These are phyloP conservation scores for Leishmania amazonensis DNA, from an alignment of 208 protist genomes.

Conservation along the genomic window DNA sequence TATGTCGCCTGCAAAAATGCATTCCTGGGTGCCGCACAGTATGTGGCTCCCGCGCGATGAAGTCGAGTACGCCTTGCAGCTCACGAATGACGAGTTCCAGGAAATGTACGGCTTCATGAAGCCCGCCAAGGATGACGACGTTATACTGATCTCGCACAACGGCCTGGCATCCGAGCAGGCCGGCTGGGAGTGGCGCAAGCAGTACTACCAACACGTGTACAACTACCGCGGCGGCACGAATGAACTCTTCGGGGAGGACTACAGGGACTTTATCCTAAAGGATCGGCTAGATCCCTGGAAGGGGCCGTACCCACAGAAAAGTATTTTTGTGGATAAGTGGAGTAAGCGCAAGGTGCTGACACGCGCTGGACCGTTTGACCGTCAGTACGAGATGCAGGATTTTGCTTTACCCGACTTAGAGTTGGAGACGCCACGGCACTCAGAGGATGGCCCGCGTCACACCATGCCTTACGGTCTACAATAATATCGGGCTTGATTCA, in stretches of 20 bases:
- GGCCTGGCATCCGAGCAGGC: constrained; percentile 88
- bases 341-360: constrained; percentile 89
- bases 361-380: constrained; percentile 88
- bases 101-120: constrained; percentile 92
- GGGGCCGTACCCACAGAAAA: constrained; percentile 87
- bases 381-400: constrained; percentile 94
- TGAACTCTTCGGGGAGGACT: constrained; percentile 85
- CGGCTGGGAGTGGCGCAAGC: constrained; percentile 89
- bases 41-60: constrained; percentile 90
- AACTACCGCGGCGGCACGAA: constrained; percentile 92
- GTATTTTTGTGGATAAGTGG: constrained; percentile 93
- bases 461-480: constrained; percentile 91
- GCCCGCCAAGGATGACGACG: constrained; percentile 68
- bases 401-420: constrained; percentile 89
- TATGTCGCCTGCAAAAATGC: constrained; percentile 73
- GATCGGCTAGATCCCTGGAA: constrained; percentile 86
- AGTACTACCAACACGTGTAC: constrained; percentile 91
- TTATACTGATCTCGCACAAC: constrained; percentile 92
- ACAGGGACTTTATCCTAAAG: constrained; percentile 79
- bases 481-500: constrained; percentile 14
- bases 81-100: constrained; percentile 80
- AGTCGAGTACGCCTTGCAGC: constrained; percentile 90
- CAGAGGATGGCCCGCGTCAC: constrained; percentile 80
- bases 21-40: constrained; percentile 88
- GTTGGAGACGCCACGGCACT: constrained; percentile 77